Base-by-base conservation (phyloP, 352 stramenopile species). In the Phytopythium vexans region DNA sequence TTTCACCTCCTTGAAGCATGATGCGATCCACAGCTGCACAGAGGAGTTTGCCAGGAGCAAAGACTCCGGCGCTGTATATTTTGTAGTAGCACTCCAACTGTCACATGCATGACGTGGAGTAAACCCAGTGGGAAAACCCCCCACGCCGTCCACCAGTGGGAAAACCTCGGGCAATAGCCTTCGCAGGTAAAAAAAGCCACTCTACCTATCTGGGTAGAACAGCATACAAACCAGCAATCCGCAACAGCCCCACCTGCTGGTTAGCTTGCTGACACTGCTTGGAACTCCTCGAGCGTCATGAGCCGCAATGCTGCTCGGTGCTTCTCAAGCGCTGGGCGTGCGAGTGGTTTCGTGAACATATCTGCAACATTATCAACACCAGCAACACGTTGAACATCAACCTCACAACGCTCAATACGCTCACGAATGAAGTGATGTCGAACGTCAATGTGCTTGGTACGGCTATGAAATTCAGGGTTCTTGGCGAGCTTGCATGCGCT, bases 361-460 rank as follows among this genome's bases (percentile, higher is more conserved):
- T 60, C 62, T 16, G 62, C 62, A n/a, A 70, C 37, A 21, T 70
- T 70, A 11, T 60, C 56, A 12, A 21, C 21, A 11, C 49, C 49
- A 12, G 56, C 49, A 21, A 70, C 41, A 16, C 58, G 49, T 16
- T 50, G 8, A 8, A 65, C 53, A 4, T 55, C 37, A 42, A 70
- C 60, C 32, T 70, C 38, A 4, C 60, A 56, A 27, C 47, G 6
- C 14, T 56, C 31, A 3, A 62, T 15, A 12, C 50, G 52, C 33
- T 65, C 56, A 1, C 53, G 51, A 10, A 60, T 15, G 27, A 59
- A 62, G 31, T 56, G 60, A 56, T 64, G 55, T 21, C 42, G 15
- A 12, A 61, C 49, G 27, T 68, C 60, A 44, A 68, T 68, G 38
- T 57, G 62, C 33, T 70, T 62, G 0, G 52, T 56, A n/a, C 54